Evolutionary conservation across 2,329 filamentous ascomycete genomes (phyloP).

Genomic region (Arthrobotrys musiformis): DNA sequence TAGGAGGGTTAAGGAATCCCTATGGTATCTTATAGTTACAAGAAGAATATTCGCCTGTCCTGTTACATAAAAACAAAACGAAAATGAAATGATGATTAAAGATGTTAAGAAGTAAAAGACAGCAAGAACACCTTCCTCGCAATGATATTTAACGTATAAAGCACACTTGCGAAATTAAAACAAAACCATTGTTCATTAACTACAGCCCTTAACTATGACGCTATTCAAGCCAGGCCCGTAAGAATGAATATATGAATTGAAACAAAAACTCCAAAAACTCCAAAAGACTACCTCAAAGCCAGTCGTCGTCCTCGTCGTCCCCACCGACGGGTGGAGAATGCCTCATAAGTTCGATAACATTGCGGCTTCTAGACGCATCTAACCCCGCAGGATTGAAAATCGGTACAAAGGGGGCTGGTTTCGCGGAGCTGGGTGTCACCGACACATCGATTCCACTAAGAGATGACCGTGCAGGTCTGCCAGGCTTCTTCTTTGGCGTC

Average conservation of each 20-base stretch:
- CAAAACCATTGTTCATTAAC: background rate
- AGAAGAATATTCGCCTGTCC: background rate
- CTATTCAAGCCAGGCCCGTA: background rate
- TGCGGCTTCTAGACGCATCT: conserved; percentile 51
- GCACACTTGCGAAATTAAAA: background rate
- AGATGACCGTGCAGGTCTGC: conserved; percentile 28
- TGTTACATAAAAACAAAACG: background rate
- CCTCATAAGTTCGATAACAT: conserved; percentile 42
- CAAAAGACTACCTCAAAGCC: conserved; percentile 6
- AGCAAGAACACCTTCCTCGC: background rate
- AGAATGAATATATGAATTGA: background rate
- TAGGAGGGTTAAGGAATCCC: background rate
- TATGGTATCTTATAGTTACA: background rate
- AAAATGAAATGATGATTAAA: background rate
- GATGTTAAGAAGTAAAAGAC: background rate
- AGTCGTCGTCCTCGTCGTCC: conserved; percentile 43
- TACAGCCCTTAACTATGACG: background rate
- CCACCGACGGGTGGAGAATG: conserved; percentile 28
- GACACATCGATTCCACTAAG: background rate
- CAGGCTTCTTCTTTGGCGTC: conserved; percentile 37
- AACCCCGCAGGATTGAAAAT: conserved; percentile 35
- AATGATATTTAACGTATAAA: background rate
- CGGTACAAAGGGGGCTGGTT: conserved; percentile 1
- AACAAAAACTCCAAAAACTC: background rate
- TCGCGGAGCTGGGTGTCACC: background rate